Conservation (phyloP, 441 rosid genomes). For the Pelargonium australe region DNA sequence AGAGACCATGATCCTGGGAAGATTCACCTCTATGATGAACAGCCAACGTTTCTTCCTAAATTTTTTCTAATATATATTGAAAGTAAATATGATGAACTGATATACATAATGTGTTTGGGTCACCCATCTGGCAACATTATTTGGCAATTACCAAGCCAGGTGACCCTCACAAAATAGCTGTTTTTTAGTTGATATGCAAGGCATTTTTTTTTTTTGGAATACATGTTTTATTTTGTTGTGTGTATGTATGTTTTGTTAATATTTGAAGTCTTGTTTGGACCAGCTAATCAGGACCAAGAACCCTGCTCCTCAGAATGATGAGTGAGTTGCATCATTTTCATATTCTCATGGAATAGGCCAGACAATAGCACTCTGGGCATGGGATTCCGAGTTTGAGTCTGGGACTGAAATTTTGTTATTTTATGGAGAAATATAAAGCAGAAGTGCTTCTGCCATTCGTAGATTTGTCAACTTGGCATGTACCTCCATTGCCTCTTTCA, state of each 20-base stretch:
- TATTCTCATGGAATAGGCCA: conserved; percentile 14
- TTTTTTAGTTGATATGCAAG: conserved; percentile 6
- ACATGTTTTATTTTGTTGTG: conserved; percentile 9
- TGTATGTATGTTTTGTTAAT: conserved; percentile 16
- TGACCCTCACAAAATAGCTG: not conserved
- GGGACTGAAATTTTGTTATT: conserved; percentile 23
- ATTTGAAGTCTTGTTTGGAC: conserved; percentile 23
- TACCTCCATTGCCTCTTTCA: conserved; percentile 31
- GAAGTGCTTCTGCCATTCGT: conserved; percentile 30
- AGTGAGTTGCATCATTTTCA: conserved; percentile 29
- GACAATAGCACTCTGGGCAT: conserved; percentile 15
- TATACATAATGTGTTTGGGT: not conserved
- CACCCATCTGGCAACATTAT: not conserved
- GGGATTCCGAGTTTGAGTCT: conserved; percentile 25
- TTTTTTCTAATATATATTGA: not conserved
- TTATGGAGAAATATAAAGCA: conserved; percentile 24
- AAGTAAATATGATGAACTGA: not conserved
- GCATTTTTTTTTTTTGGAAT: not conserved
- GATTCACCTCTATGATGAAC: not conserved
- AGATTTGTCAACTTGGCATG: conserved; percentile 30
- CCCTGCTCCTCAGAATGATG: conserved; percentile 38
- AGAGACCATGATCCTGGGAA: not conserved
- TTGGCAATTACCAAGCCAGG: not conserved
- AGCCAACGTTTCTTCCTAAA: not conserved
- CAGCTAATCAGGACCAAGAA: conserved; percentile 55